phyloP scores from a whole-genome alignment of 495 filamentous ascomycete species.

The Neurospora sp. region DNA sequence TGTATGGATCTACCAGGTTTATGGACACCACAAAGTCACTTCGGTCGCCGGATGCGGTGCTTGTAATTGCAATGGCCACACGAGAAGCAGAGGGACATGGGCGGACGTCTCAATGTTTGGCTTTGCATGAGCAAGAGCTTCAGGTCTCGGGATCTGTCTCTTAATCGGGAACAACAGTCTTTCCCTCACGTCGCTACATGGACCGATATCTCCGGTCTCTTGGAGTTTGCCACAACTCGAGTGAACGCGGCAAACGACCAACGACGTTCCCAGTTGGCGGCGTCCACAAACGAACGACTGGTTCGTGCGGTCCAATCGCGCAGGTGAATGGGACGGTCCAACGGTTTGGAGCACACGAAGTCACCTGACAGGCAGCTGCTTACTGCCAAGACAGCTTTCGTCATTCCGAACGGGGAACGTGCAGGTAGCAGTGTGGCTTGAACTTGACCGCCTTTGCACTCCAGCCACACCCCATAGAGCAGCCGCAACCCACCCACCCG shows the following conservation, averaged over 20 bases:
- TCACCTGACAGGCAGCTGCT: constrained; percentile 9
- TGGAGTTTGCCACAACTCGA: not conserved
- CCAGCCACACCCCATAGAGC: not conserved
- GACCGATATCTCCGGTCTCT: not conserved
- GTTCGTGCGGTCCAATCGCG: not conserved
- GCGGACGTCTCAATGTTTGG: not conserved
- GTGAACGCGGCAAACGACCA: not conserved
- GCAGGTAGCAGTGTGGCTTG: not conserved
- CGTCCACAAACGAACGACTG: not conserved
- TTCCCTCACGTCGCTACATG: not conserved
- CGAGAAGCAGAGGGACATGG: not conserved
- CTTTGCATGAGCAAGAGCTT: not conserved
- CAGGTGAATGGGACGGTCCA: not conserved
- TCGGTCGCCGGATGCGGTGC: not conserved
- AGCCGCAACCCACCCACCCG: constrained; percentile 5
- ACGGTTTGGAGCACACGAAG: not conserved
- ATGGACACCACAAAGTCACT: not conserved
- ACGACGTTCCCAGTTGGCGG: not conserved
- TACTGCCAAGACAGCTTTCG: constrained; percentile 1
- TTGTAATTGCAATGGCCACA: not conserved
- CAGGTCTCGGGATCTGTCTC: not conserved
- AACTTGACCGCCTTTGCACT: not conserved
- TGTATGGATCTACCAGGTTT: not conserved
- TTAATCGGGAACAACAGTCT: not conserved
- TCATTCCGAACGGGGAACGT: too few relatives aligned